Percentiles rank a stretch among this genome's conserved stretches.
phyloP scores from a whole-genome alignment of 1,139 yeast species.

The Maudiozyma humilis region DNA sequence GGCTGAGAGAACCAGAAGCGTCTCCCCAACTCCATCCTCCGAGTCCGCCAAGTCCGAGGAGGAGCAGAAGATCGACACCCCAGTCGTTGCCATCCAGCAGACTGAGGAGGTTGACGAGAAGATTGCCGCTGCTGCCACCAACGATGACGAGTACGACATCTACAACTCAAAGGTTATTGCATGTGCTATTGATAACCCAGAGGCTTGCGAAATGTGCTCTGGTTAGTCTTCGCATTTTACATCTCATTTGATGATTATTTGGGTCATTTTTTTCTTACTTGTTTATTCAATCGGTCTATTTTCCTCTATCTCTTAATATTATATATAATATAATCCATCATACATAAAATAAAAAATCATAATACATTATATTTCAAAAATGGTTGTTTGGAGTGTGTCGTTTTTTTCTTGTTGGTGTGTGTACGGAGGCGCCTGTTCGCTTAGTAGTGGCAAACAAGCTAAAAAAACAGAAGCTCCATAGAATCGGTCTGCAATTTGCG shows the following conservation, averaged over 20 bases:
- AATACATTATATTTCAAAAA: background rate
- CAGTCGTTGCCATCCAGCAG: conserved; percentile 24
- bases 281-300: conserved; percentile 4
- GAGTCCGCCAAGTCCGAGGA: conserved; percentile 22
- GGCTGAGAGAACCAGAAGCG: conserved; percentile 18
- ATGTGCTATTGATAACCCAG: conserved; percentile 94
- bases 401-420: too few relatives aligned
- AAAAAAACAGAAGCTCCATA: too few relatives aligned
- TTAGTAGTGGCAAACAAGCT: too few relatives aligned
- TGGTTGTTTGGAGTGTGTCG: too few relatives aligned
- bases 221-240: conserved; percentile 43
- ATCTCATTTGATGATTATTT: conserved; percentile 3
- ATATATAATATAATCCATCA: background rate
- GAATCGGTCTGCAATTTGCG: too few relatives aligned
- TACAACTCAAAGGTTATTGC: conserved; percentile 90
- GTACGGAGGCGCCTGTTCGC: too few relatives aligned
- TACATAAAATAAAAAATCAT: background rate
- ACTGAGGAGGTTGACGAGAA: conserved; percentile 12
- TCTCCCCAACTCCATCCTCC: conserved; percentile 25
- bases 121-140: conserved; percentile 15
- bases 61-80: conserved; percentile 10
- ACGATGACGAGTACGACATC: conserved; percentile 48
- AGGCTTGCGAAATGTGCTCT: conserved; percentile 97
- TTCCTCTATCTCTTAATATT: background rate
- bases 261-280: conserved; percentile 6